These are phyloP conservation scores for Amanita molliuscula DNA, from an alignment of 768 basidiomycete species.

Conservation along the genomic window DNA sequence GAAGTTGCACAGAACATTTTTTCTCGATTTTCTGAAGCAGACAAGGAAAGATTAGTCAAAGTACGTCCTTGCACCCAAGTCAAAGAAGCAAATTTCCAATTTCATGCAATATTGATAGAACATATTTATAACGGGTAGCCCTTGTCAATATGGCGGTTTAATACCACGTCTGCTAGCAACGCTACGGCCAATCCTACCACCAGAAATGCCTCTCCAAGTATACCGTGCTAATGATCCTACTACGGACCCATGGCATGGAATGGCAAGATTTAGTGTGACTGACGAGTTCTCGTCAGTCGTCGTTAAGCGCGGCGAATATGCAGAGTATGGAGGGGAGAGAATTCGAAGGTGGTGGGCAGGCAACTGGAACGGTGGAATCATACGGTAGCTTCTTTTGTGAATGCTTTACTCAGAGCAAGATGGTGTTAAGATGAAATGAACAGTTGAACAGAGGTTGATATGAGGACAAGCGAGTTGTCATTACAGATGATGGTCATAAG, in stretches of 20 bases:
- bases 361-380: constrained; percentile 58
- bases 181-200: constrained; percentile 79
- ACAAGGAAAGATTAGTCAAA: constrained; percentile 66
- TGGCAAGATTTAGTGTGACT: constrained; percentile 68
- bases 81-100: background rate
- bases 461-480: background rate
- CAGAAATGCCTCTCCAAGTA: constrained; percentile 65
- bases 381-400: constrained; percentile 8
- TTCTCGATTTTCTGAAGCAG: constrained; percentile 52
- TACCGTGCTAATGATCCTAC: constrained; percentile 52
- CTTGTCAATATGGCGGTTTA: constrained; percentile 67
- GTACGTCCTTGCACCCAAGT: constrained; percentile 27
- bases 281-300: constrained; percentile 41
- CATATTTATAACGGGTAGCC: constrained; percentile 81
- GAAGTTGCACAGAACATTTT: constrained; percentile 86
- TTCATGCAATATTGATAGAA: constrained; percentile 37
- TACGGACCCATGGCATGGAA: constrained; percentile 85
- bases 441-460: too few species aligned
- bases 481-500: background rate
- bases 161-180: constrained; percentile 54
- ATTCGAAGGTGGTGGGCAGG: constrained; percentile 89
- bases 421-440: background rate
- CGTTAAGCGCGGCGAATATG: constrained; percentile 75
- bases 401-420: background rate
- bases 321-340: constrained; percentile 83